A percentile compares a stretch with the other conserved stretches of the same genome.
These are phyloP conservation scores for Choanephora cucurbitarum DNA, from an alignment of 371 early-diverging fungal genomes.

Conservation along the genomic window DNA sequence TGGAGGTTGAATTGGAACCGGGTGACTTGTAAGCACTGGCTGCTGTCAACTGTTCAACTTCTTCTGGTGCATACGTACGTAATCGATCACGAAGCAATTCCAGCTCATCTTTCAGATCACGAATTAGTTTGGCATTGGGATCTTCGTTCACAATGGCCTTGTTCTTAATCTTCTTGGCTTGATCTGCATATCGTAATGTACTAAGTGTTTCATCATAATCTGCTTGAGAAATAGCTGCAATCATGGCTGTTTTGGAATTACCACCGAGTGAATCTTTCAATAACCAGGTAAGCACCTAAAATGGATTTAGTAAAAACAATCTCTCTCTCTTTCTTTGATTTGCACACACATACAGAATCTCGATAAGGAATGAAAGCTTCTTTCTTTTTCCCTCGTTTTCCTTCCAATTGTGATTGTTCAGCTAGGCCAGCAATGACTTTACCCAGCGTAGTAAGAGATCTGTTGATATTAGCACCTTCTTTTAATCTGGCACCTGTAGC, in stretches of 20 bases:
- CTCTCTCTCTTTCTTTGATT: constrained; percentile 2
- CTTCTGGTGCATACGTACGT: constrained; percentile 62
- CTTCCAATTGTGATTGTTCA: constrained; percentile 60
- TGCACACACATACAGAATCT: constrained; percentile 66
- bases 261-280: constrained; percentile 94
- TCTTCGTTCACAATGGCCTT: constrained; percentile 93
- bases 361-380: constrained; percentile 83
- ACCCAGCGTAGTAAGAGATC: constrained; percentile 91
- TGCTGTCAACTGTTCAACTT: constrained; percentile 44
- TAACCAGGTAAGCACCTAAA: constrained; percentile 90
- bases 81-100: constrained; percentile 66
- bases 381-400: constrained; percentile 50
- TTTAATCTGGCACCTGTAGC: constrained; percentile 95
- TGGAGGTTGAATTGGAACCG: constrained; percentile 4
- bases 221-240: constrained; percentile 85
- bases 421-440: constrained; percentile 97
- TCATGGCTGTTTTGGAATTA: constrained; percentile 93
- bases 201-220: constrained; percentile 89
- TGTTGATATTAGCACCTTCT: constrained; percentile 99
- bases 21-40: constrained; percentile 34
- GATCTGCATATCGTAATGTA: constrained; percentile 94
- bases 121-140: constrained; percentile 81
- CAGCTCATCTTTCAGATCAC: constrained; percentile 87
- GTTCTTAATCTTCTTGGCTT: constrained; percentile 92
- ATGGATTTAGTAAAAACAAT: too few species aligned